Base-by-base conservation (phyloP, 768 basidiomycete species). In the Rhizopogon vinicolor region DNA sequence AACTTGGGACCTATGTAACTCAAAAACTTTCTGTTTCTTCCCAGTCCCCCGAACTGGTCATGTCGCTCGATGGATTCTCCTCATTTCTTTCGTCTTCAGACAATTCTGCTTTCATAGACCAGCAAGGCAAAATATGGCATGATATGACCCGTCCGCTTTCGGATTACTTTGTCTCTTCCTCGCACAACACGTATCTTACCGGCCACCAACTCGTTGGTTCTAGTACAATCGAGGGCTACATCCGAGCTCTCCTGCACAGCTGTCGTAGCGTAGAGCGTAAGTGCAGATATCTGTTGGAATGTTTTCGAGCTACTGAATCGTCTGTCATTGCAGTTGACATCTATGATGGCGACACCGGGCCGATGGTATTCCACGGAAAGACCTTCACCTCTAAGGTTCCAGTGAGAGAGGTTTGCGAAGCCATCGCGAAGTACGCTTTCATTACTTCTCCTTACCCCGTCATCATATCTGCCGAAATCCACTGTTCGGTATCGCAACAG, bases 251-350 rank as follows among this genome's bases (percentile, higher is more conserved):
- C 41, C 75, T 97, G 41, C 90, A 89, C 49, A 84, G 91, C 35
- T 96, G 94, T 66, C 82, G 95, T n/a, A 93, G 90, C 54, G 95
- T 98, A 29, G 95, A 98, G 70, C 69, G 95, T 94, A 62, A 60
- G 89, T 79, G n/a, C 35, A 18, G 48, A 25, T 25, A 25, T 35
- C 6, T 22, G 41, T 46, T 48, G 31, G 44, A 35, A 12, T 35
- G 42, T 42, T 42, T 5, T 31, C 25, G 5, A 28, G 39, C 41
- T 50, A 19, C 37, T 45, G 7, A 44, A 43, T 33, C 51, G 29
- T 53, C 41, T 41, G 29, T 0, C 2, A 28, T 6, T 19, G 18
- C 42, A 98, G 94, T 98, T 63, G 96, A 98, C 62, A 85, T 95
- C 43, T 97, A 86, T 66, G 92, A 97, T 58, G 94, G 95, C 12